Evolutionary conservation across 129 eudicot genomes (phyloP), one percentile per base, ranked within the genome.

Genomic region (Flaveria linearis): DNA sequence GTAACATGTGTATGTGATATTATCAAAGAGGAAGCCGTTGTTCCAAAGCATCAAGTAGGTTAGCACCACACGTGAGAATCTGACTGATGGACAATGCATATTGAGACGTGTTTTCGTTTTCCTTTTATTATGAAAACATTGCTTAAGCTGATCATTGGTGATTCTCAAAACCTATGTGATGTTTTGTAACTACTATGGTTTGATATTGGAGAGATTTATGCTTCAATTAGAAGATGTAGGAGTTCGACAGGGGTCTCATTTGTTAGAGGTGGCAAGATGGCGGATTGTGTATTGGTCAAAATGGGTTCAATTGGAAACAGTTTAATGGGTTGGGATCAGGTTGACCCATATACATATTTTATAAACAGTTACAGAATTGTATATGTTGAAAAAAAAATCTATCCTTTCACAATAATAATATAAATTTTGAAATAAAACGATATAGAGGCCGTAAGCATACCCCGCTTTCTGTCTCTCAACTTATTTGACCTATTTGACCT

Each of bases 11-110:
- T 15, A 15, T 33, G 20, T 75, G 72, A 20, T 60, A 75, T 68
- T 33, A 56, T 69, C 17, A 43, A 25, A 69, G 76, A 76, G 77
- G 78, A 76, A 39, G 74, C 55, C 51, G 73, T 55, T 42, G 41
- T 71, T 60, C 81, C 73, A 79, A 83, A 83, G 74, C 80, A 83
- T 83, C 86, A 83, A 78, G 76, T 83, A 78, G 86, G 82, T 74
- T 83, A 14, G 80, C 73, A 25, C 23, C 36, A 72, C 47, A 63
- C 62, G 52, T 58, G 78, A 57, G 85, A 82, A 76, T 76, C 78
- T 63, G 12, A 76, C 74, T 76, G 69, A 63, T 42, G 63, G 72
- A 76, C 33, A 71, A 63, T 39, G 68, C 77, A 47, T 51, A 67
- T 78, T 83, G 83, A 71, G 86, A 73, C 67, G 77, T 78, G 80